These are phyloP conservation scores for Pyrrhoderma noxium DNA, from an alignment of 1,284 basidiomycete genomes.

Conservation along the genomic window DNA sequence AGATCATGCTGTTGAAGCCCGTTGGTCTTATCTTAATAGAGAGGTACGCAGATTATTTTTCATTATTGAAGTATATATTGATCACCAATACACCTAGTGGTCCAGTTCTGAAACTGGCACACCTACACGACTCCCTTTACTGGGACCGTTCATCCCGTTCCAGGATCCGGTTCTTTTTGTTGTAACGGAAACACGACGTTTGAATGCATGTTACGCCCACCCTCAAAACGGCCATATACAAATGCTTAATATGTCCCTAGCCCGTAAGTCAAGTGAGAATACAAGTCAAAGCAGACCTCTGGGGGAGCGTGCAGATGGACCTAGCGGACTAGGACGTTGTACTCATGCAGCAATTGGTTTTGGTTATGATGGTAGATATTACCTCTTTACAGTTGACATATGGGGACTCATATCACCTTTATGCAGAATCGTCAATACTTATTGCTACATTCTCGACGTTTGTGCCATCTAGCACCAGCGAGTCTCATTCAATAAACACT, in stretches of 20 bases:
- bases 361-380: conserved; percentile 48
- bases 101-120: conserved; percentile 24
- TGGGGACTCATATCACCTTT: conserved; percentile 7
- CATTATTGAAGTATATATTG: not conserved
- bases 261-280: conserved; percentile 8
- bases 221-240: conserved; percentile 20
- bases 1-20: conserved; percentile 50
- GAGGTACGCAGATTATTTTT: conserved; percentile 36
- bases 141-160: conserved; percentile 25
- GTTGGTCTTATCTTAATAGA: conserved; percentile 53
- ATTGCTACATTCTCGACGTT: conserved; percentile 56
- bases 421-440: conserved; percentile 48
- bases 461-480: conserved; percentile 29
- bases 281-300: conserved; percentile 14
- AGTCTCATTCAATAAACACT: conserved; percentile 29
- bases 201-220: conserved; percentile 24
- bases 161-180: conserved; percentile 25
- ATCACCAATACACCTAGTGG: conserved; percentile 25
- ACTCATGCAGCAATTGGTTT: conserved; percentile 55
- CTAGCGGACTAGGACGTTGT: conserved; percentile 44
- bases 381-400: not conserved
- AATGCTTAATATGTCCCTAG: conserved; percentile 17
- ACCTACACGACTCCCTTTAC: conserved; percentile 27
- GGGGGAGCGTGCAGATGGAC: conserved; percentile 29
- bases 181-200: conserved; percentile 28